Percentiles rank a stretch among this genome's conserved stretches.
These are phyloP conservation scores for Chrysanthemum lavandulifolium DNA, from an alignment of 129 eudicot genomes.

Conservation along the genomic window DNA sequence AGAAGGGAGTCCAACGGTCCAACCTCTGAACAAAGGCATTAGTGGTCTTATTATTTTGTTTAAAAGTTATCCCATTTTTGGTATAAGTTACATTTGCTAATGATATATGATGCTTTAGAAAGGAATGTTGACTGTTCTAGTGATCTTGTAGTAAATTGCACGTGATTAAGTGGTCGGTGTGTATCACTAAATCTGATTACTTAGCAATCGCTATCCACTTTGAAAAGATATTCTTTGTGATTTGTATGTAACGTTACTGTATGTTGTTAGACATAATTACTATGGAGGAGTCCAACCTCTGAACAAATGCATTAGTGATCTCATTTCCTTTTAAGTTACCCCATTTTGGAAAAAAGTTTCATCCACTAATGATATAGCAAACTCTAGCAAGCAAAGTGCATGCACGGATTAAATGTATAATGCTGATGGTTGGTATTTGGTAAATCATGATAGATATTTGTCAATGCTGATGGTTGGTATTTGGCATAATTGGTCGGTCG, in stretches of 20 bases:
- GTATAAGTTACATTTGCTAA: background rate
- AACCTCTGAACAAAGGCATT: background rate
- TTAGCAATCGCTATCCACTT: too few species aligned
- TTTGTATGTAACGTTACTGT: too few species aligned
- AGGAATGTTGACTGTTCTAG: background rate
- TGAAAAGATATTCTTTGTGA: too few species aligned
- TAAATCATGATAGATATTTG: background rate
- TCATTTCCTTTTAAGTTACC: background rate
- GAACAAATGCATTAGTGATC: background rate
- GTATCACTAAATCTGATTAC: too few species aligned
- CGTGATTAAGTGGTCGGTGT: too few species aligned
- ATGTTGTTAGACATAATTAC: slow-evolving; percentile 3
- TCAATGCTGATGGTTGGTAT: too few species aligned
- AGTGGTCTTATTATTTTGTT: slow-evolving; percentile 4
- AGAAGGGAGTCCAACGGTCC: background rate
- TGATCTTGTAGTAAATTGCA: too few species aligned
- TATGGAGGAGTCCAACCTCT: background rate
- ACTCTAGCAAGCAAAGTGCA: background rate
- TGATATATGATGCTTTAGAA: slow-evolving; percentile 5
- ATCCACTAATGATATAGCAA: background rate
- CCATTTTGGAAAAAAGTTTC: background rate
- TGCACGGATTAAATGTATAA: background rate
- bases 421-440: background rate
- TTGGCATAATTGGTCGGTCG: background rate
- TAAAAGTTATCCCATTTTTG: background rate